Conservation (phyloP, 139 green algal genomes). For the Chlamydomonas applanata region DNA sequence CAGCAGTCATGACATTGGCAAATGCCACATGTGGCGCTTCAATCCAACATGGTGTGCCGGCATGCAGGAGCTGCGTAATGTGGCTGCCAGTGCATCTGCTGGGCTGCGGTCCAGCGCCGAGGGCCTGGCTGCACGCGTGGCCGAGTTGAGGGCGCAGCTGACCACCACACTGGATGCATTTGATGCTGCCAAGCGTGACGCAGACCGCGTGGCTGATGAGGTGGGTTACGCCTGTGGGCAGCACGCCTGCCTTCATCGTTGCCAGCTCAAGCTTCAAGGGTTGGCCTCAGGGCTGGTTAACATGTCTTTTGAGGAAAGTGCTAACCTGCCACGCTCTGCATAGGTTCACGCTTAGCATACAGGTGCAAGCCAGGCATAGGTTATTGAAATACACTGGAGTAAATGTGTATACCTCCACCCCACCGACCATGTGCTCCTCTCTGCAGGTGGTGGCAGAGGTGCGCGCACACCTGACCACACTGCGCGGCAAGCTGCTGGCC, state of each 20-base stretch:
- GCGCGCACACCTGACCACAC: slow-evolving; percentile 47
- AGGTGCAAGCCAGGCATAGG: too few relatives aligned
- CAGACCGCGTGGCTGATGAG: slow-evolving; percentile 60
- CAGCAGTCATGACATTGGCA: too few relatives aligned
- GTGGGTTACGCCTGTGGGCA: slow-evolving; percentile 24
- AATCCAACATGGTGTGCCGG: too few relatives aligned
- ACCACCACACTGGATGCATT: slow-evolving; percentile 45
- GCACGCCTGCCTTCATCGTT: too few relatives aligned
- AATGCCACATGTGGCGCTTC: too few relatives aligned
- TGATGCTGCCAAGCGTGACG: slow-evolving; percentile 41
- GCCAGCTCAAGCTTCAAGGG: neutral
- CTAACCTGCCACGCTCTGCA: too few relatives aligned
- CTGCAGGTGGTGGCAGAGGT: slow-evolving; percentile 45
- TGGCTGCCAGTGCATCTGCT: slow-evolving; percentile 36
- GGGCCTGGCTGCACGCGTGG: slow-evolving; percentile 35
- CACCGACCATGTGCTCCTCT: too few relatives aligned
- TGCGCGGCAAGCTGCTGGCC: slow-evolving; percentile 48
- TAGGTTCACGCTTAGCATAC: too few relatives aligned
- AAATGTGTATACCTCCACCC: too few relatives aligned
- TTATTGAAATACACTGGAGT: too few relatives aligned
- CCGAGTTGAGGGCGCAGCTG: slow-evolving; percentile 47
- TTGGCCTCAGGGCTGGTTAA: neutral
- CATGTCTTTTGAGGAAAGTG: too few relatives aligned
- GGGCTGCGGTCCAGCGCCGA: slow-evolving; percentile 47
- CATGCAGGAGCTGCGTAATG: slow-evolving; percentile 71